phyloP scores from a whole-genome alignment of 805 yeast species.

The Torulaspora microellipsoides region DNA sequence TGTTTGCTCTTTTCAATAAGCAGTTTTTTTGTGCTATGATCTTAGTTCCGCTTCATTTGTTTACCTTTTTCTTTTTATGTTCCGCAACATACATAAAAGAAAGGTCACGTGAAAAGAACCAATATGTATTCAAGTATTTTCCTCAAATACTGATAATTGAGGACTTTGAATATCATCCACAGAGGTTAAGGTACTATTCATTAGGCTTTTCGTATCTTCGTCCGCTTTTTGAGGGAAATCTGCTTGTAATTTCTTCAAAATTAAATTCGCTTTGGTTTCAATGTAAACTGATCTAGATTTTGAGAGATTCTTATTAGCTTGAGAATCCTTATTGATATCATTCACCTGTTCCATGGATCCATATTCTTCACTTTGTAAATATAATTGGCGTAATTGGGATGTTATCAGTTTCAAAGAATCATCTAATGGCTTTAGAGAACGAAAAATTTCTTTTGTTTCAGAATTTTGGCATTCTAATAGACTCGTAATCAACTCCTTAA shows the following conservation, averaged over 20 bases:
- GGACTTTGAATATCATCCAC: slow-evolving; percentile 2
- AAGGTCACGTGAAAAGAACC: not conserved
- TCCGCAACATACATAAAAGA: not conserved
- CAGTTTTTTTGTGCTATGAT: not conserved
- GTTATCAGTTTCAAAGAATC: slow-evolving; percentile 26
- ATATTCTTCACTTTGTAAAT: slow-evolving; percentile 25
- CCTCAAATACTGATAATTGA: not conserved
- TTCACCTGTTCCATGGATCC: slow-evolving; percentile 24
- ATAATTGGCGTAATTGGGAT: slow-evolving; percentile 24
- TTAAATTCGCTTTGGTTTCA: slow-evolving; percentile 6
- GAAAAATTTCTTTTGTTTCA: slow-evolving; percentile 13
- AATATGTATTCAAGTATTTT: not conserved
- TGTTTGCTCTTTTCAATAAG: no score
- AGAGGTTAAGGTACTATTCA: not conserved
- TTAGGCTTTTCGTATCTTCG: not conserved
- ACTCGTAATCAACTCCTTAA: slow-evolving; percentile 14
- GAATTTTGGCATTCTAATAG: slow-evolving; percentile 13
- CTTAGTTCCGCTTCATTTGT: not conserved
- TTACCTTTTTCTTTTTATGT: not conserved
- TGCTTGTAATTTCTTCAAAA: slow-evolving; percentile 1
- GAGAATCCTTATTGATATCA: not conserved
- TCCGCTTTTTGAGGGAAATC: not conserved
- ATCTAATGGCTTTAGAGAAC: slow-evolving; percentile 28
- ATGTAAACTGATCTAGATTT: slow-evolving; percentile 9
- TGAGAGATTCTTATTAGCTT: not conserved